phyloP scores from a whole-genome alignment of 1,139 yeast genomes.

The Yamadazyma jaroonii region DNA sequence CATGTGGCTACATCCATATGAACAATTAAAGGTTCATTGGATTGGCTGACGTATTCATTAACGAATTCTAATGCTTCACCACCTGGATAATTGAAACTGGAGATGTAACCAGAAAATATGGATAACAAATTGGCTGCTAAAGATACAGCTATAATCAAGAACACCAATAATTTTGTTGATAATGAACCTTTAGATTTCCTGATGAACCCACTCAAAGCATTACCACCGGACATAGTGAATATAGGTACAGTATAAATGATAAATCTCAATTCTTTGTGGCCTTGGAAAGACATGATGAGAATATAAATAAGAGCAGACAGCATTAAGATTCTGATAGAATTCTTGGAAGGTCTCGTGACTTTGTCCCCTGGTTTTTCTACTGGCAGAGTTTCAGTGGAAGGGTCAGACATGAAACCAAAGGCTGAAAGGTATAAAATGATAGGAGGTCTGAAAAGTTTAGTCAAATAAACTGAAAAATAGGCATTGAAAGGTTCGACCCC shows the following conservation, averaged over 20 bases:
- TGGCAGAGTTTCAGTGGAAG: constrained; percentile 12
- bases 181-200: constrained; percentile 19
- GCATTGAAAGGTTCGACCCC: constrained; percentile 75
- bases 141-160: constrained; percentile 25
- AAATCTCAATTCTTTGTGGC: constrained; percentile 95
- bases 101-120: constrained; percentile 53
- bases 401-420: constrained; percentile 42
- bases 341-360: constrained; percentile 30
- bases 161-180: constrained; percentile 20
- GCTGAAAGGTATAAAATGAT: constrained; percentile 46
- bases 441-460: constrained; percentile 60
- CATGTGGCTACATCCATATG: constrained; percentile 82
- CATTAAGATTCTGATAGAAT: constrained; percentile 33
- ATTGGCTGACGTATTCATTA: constrained; percentile 40
- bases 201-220: constrained; percentile 46
- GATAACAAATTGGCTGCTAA: constrained; percentile 40
- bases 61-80: constrained; percentile 65
- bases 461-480: constrained; percentile 52
- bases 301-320: constrained; percentile 53
- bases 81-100: constrained; percentile 85
- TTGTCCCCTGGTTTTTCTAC: constrained; percentile 11
- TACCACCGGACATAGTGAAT: constrained; percentile 62
- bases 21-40: constrained; percentile 27
- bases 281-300: constrained; percentile 68
- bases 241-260: constrained; percentile 74